Percentiles rank a stretch among this genome's conserved stretches.
phyloP scores from a whole-genome alignment of 2,329 filamentous ascomycete species.

The Dothiorella sarmentorum region DNA sequence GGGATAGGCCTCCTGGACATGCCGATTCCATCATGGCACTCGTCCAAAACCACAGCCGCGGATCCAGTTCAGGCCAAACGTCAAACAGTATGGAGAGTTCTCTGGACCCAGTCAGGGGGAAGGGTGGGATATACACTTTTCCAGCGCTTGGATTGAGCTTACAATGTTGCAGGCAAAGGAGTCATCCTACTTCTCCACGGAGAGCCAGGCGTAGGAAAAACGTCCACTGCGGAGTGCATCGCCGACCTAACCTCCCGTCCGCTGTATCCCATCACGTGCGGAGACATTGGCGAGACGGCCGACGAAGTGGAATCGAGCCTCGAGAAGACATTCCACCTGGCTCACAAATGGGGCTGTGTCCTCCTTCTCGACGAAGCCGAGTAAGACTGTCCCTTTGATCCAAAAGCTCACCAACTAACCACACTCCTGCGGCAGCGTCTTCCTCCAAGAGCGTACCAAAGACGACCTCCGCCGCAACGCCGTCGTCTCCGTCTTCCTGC shows the following conservation, averaged over 20 bases:
- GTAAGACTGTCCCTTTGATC: background rate
- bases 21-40: background rate
- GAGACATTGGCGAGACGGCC: constrained; percentile 20
- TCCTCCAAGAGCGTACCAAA: constrained; percentile 47
- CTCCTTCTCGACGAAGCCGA: constrained; percentile 16
- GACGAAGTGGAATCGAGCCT: constrained; percentile 19
- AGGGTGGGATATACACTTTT: background rate
- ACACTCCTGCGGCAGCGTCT: constrained; percentile 33
- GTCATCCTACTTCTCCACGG: constrained; percentile 5
- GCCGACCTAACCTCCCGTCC: background rate
- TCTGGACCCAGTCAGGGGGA: background rate
- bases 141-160: background rate
- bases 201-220: background rate
- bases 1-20: background rate
- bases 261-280: constrained; percentile 9
- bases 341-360: constrained; percentile 17
- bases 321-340: constrained; percentile 20
- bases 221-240: constrained; percentile 3
- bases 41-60: background rate
- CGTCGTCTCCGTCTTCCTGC: constrained; percentile 29
- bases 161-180: background rate
- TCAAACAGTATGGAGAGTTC: background rate
- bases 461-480: constrained; percentile 50
- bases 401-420: background rate
- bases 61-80: background rate